Evolutionary conservation across 208 protist genomes (phyloP), one percentile per base, ranked within the genome.

Genomic region (Trypanosoma avium): DNA sequence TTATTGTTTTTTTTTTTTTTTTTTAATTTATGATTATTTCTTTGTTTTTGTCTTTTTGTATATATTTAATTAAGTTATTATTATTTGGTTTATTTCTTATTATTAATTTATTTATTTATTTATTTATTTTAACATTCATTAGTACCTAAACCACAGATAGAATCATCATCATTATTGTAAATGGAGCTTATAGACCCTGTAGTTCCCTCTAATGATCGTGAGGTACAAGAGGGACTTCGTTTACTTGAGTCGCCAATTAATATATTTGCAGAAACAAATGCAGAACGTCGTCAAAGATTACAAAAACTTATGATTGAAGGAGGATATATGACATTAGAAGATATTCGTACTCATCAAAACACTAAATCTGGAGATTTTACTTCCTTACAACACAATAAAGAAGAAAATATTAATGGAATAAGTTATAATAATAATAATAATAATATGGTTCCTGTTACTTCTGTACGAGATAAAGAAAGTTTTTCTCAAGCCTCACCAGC

Each of bases 181-280:
- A 76, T 76, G 70, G 62, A 76, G 32, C 36, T 66, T 29, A 7
- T 70, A 36, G 63, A 76, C 42, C 70, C 70, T 27, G 54, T 71
- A 27, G 7, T 76, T 61, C 70, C 70, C 19, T 43, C 55, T 15
- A 57, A n/a, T 24, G 70, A 76, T 58, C 30, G 32, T 50, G 62
- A 64, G 21, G 63, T 76, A 22, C 61, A 58, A 17, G 32, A 60
- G 38, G 61, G 33, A 5, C 48, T 76, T 4, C 70, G 63, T 15
- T 19, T 70, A 22, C 53, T 67, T 12, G 62, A 64, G 36, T 52
- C 45, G 3, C 70, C 70, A 21, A 60, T 76, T 59, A 9, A 57
- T 22, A n/a, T 76, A n/a, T 76, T 71, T 52, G 61, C 56, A 5
- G 70, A 76, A 49, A 65, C 49, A 1, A 38, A 40, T 0, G 27